Base-by-base conservation (phyloP, 768 basidiomycete species). In the Xerocomellus dryophilus region DNA sequence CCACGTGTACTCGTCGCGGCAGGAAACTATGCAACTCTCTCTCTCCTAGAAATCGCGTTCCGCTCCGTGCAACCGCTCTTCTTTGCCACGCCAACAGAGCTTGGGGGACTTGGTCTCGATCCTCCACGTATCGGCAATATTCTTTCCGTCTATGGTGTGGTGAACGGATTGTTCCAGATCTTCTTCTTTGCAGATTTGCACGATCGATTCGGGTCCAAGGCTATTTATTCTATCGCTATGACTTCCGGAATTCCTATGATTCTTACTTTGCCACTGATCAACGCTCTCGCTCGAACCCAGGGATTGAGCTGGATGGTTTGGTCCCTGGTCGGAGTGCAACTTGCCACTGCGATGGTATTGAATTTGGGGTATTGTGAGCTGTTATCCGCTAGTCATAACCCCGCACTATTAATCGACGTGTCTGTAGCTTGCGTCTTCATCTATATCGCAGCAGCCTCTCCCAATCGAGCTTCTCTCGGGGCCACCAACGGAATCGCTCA, bases 401-500 rank as follows among this genome's bases (percentile, higher is more conserved):
- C 18, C 27, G 9, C n/a, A 15, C 4, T 31, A 9, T 49, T 59
- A 4, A 65, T 12, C 17, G 32, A 43, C 18, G 9, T 15, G 1
- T 25, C 18, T 39, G 14, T 48, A 88, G 87, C 86, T 20, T 81
- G 85, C 43, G 69, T 88, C 27, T 88, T 88, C 69, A 86, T 90
- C 45, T 86, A 81, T 58, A 83, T 90, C 54, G 75, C 80, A 11
- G 81, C 80, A 5, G 76, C 86, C 15, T 74, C 88, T 0, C 87
- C 88, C 6, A 86, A 86, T 49, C 77, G 78, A 31, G 79, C 81
- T 9, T 81, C 84, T 10, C 75, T 89, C 8, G 88, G 88, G 11
- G 80, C 85, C 5, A 86, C 84, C n/a, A 89, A 89, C 59, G 88
- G 88, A 1, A 67, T 83, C 5, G 73, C 77, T n/a, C 80, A 82